Evolutionary conservation across 768 basidiomycete species (phyloP), one percentile per base, ranked within the genome.

Genomic region (Hygrocybe coccinea): DNA sequence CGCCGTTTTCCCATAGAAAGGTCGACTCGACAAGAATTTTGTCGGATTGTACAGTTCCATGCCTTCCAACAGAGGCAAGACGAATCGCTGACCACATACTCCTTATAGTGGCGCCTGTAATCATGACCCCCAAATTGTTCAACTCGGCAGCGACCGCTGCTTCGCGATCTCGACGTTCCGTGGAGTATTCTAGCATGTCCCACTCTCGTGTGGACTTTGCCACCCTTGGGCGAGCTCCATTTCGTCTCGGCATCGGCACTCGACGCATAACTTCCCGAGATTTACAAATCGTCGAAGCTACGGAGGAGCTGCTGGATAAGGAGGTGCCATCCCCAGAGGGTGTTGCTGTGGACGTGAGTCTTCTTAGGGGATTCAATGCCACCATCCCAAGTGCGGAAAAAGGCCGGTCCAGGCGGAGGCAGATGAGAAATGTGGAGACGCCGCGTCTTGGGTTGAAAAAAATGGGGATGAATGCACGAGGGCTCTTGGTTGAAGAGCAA

Each of bases 301-400:
- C 87, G 5, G 84, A 87, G 22, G 88, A 91, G 66, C 73, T 93
- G 9, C 80, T 93, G 36, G 72, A 76, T 14, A 78, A 76, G 4
- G 84, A 87, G 33, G 80, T 93, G 1, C 90, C 90, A 2, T 89
- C 91, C 61, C 80, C 81, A 14, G 81, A 82, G 12, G 86, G 84
- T 37, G 76, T 86, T 29, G 86, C 86, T 4, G 78, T 80, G 14
- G 81, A 83, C 63, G 85, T 94, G 50, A 91, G 89, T 63, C 76
- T 98, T 34, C 73, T 97, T 39, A 83, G 87, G 44, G 95, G 95
- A 0, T 98, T 97, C 71, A 88, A 91, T 64, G 95, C 95, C 15
- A 97, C 95, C 2, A 89, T 97, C 41, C 95, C 95, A 11, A 89
- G 88, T 65, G 83, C 94, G 37, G 88, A 92, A 61, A 80, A 84